Evolutionary conservation across 75 land plant genomes (phyloP), one percentile per base, ranked within the genome.

Genomic region (Adiantum capillusveneris): DNA sequence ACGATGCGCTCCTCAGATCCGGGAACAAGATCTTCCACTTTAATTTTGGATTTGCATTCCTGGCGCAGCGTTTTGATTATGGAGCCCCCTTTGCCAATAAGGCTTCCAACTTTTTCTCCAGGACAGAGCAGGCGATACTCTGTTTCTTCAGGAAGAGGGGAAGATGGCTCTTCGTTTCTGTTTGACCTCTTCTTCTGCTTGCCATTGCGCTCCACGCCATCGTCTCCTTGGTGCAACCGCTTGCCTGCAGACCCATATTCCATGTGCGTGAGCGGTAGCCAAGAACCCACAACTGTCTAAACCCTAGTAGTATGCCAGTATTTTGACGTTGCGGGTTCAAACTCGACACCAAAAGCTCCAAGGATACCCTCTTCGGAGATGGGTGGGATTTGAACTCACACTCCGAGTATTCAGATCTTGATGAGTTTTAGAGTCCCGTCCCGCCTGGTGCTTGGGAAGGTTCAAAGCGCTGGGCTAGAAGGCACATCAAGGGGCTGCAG

Each of bases 61-160:
- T 45, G 57, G 42, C 71, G 73, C 25, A 81, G 57, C 30, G 52
- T 57, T 71, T 71, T 59, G 68, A 81, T 63, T 20, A 71, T 29
- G 25, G 21, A 29, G 37, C 84, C 84, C 39, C 81, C 58, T 64
- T 81, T 77, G 1, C 84, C 84, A 50, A 81, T 81, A 29, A 81
- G 63, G 46, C 77, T 76, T 57, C 84, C 80, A 24, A 71, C 43
- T 26, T 62, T 56, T 6, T 74, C 58, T 11, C 46, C 63, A 51
- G 68, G 77, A 68, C 80, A 81, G 65, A 81, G 77, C 41, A 81
- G 31, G 42, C 84, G 84, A 65, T 75, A 72, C 36, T 73, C 21
- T 1, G 58, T 67, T 48, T 67, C 50, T 46, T 46, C 22, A 29
- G 86, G 58, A 6, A 59, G 73, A 46, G 50, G 22, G 5, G 17